These are phyloP conservation scores for Coemansia asiatica DNA, from an alignment of 192 early-diverging fungal genomes.

Conservation along the genomic window DNA sequence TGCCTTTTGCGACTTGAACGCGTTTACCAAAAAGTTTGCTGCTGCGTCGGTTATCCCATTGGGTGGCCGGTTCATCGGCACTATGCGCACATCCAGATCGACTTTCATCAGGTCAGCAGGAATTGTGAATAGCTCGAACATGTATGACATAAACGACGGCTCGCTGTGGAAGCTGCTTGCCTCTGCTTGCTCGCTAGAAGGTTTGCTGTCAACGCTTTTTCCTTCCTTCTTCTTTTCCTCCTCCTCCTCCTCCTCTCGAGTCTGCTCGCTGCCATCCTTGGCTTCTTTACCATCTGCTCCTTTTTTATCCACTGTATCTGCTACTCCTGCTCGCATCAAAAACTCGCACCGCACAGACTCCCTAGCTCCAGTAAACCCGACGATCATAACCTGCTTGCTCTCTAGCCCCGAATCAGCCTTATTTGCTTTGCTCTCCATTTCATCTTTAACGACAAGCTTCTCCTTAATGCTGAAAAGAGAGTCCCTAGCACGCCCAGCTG, in stretches of 20 bases:
- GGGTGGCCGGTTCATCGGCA: constrained; percentile 46
- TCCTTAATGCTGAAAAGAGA: constrained; percentile 41
- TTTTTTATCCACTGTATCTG: neutral
- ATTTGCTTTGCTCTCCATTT: neutral
- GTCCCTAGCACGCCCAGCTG: constrained; percentile 6
- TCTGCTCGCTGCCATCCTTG: neutral
- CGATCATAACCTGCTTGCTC: constrained; percentile 40
- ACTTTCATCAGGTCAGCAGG: constrained; percentile 37
- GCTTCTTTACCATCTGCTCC: neutral
- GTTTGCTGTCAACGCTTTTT: too few relatives aligned
- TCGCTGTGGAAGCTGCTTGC: neutral
- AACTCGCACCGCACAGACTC: constrained; percentile 54
- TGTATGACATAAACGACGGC: constrained; percentile 14
- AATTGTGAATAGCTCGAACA: constrained; percentile 27
- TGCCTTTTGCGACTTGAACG: constrained; percentile 34
- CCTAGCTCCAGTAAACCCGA: constrained; percentile 39
- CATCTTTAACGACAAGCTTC: constrained; percentile 35
- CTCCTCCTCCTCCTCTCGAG: neutral
- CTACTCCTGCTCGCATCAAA: constrained; percentile 32
- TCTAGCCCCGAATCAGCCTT: constrained; percentile 6
- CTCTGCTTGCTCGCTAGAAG: neutral
- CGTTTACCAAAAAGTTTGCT: constrained; percentile 18
- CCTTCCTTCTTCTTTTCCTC: too few relatives aligned
- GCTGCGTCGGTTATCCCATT: constrained; percentile 46
- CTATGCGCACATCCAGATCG: constrained; percentile 45